Evolutionary conservation across 768 basidiomycete species (phyloP), one percentile per base, ranked within the genome.

Genomic region (Pleurotus eryngii): DNA sequence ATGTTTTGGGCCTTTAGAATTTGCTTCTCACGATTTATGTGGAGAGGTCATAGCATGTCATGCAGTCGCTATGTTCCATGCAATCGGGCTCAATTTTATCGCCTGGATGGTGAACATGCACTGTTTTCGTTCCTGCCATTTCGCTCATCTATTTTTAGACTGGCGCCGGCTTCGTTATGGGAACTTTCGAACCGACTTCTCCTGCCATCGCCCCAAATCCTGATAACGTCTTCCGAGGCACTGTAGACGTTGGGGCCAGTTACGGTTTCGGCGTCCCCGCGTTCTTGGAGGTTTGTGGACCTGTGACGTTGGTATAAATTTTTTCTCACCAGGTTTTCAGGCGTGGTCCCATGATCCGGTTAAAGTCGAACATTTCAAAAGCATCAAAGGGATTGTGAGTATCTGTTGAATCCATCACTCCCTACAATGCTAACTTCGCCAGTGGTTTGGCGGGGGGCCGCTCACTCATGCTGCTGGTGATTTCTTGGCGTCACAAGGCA

Each of bases 401-500:
- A 15, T 14, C 8, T 27, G 9, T 42, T 39, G 24, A 39, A 37
- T 22, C 9, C 17, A 4, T 20, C 8, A 17, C 26, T 11, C 30
- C 24, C 30, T 5, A 47, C 14, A 15, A 48, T 49, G 40, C 22
- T 46, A 38, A 42, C 40, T 24, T 5, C 17, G 11, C 22, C 43
- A 63, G 62, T 38, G 43, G 22, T 63, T 49, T 48, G 62, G 60
- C 7, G 62, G 60, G 15, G 57, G 57, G 3, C 60, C 62, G 12
- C 53, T 63, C n/a, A 66, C 68, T 14, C 51, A 66, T 50, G 63
- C 65, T 9, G 57, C 70, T 3, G 76, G 74, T 0, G 67, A 76
- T 14, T 49, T 40, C 17, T 51, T 76, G 8, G 59, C 61, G 4
- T 50, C 57, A 14, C 59, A 67, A 24, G 76, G 75, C 2, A 68